These are phyloP conservation scores for Ganoderma lingzhi DNA, from an alignment of 1,284 basidiomycete genomes.

Conservation along the genomic window DNA sequence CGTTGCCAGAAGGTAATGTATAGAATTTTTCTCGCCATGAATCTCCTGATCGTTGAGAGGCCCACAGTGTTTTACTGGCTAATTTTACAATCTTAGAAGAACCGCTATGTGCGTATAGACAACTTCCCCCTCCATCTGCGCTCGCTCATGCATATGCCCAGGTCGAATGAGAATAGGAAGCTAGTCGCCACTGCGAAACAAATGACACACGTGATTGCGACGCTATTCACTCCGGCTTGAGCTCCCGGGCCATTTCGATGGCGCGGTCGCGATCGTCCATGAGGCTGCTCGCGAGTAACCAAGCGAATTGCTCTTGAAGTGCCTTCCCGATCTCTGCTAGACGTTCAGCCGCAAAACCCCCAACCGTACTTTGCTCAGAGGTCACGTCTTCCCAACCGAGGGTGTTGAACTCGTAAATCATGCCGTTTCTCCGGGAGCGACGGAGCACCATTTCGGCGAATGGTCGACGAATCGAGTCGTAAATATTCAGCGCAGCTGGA, in stretches of 20 bases:
- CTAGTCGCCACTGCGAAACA: no score
- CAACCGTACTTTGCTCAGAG: constrained; percentile 15
- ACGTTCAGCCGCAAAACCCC: constrained; percentile 11
- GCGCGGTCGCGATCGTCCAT: constrained; percentile 16
- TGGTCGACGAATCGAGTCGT: constrained; percentile 48
- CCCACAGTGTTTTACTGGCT: no score
- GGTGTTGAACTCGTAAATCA: constrained; percentile 22
- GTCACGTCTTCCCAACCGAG: constrained; percentile 18
- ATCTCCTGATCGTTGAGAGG: no score
- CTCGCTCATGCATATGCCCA: no score
- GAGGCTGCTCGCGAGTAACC: constrained; percentile 13
- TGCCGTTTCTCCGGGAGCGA: constrained; percentile 21
- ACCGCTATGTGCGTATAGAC: no score
- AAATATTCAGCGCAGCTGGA: constrained; percentile 41
- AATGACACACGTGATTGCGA: background rate
- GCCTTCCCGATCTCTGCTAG: constrained; percentile 18
- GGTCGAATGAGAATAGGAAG: no score
- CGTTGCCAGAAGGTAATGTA: no score
- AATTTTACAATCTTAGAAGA: no score
- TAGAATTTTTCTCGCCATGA: no score
- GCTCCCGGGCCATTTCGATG: background rate
- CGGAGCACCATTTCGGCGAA: constrained; percentile 31
- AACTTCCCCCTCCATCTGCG: no score
- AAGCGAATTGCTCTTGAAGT: constrained; percentile 14
- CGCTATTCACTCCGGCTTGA: background rate